Evolutionary conservation across 1,284 basidiomycete genomes (phyloP).

Genomic region (Ganoderma lucidum): DNA sequence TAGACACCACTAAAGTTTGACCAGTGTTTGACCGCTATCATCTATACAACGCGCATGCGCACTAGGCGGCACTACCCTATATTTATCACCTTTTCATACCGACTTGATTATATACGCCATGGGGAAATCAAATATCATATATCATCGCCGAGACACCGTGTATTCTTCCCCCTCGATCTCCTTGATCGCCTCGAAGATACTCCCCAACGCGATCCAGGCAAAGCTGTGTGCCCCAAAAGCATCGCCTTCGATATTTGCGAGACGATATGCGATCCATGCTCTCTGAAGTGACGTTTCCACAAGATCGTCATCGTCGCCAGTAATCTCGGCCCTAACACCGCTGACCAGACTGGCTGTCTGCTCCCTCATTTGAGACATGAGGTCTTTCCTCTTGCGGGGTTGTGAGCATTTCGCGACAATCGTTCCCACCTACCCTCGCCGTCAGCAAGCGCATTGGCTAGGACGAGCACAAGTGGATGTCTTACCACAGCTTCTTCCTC

Average conservation of each 20-base stretch:
- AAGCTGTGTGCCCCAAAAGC: slow-evolving; percentile 67
- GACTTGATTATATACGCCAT: not conserved
- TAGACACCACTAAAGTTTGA: no score
- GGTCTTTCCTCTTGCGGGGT: slow-evolving; percentile 58
- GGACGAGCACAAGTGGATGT: not conserved
- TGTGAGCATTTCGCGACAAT: slow-evolving; percentile 68
- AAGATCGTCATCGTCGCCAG: slow-evolving; percentile 52
- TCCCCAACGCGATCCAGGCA: slow-evolving; percentile 64
- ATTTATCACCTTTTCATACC: not conserved
- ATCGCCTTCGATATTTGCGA: slow-evolving; percentile 47
- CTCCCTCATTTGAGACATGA: slow-evolving; percentile 61
- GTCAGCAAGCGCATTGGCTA: no score
- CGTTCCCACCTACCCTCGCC: slow-evolving; percentile 52
- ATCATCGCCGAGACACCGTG: slow-evolving; percentile 13
- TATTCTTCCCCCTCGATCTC: slow-evolving; percentile 45
- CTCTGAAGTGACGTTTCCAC: slow-evolving; percentile 50
- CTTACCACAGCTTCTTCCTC: slow-evolving; percentile 63
- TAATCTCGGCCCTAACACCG: slow-evolving; percentile 54
- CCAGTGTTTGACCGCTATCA: not conserved
- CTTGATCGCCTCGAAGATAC: slow-evolving; percentile 54
- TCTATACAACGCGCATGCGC: not conserved
- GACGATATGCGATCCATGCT: slow-evolving; percentile 61
- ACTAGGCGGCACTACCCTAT: not conserved
- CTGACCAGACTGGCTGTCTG: slow-evolving; percentile 58
- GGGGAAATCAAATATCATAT: slow-evolving; percentile 8